Evolutionary conservation across 352 stramenopile species (phyloP), one percentile per base, ranked within the genome.

Genomic region (Phytophthora rubi): DNA sequence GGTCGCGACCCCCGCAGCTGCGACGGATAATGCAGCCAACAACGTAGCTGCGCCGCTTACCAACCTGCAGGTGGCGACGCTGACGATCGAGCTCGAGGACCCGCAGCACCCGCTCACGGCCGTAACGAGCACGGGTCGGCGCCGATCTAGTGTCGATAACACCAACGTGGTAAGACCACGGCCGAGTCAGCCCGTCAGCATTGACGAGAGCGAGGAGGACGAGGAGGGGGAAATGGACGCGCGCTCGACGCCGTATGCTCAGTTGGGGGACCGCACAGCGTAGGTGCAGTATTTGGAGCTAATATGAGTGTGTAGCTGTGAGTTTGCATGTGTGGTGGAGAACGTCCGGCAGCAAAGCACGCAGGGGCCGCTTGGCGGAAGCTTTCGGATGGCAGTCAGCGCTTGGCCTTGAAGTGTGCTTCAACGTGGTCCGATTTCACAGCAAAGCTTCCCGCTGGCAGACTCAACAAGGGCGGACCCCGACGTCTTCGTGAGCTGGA

Each of bases 61-160:
- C 47, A 72, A 49, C 8, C 49, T 76, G 49, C 64, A 76, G 54
- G 59, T 76, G n/a, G 64, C 59, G 53, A 49, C 55, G 23, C 49
- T 73, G 42, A 67, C 64, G 37, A 67, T 76, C 32, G 70, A 76
- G 65, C 73, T 76, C n/a, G 70, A 76, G 55, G 70, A 76, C 26
- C 70, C 70, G 23, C 63, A 76, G 42, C 70, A 76, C 51, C 64
- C 70, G 15, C 49, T 76, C 5, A 76, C 70, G 15, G 70, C 70
- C 4, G 70, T 76, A 10, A 73, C 70, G 9, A 76, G 64, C 37
- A 73, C 70, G 1, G 70, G 70, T 13, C 54, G 70, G 18, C 70
- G 70, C 23, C 58, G 59, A 5, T 76, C 64, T 3, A 76, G 70
- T 37, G 60, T 70, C 28, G 59, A 73, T 42, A 76, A 76, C 15